These are phyloP conservation scores for Volvox reticuliferus DNA, from an alignment of 139 green algal genomes.

Conservation along the genomic window DNA sequence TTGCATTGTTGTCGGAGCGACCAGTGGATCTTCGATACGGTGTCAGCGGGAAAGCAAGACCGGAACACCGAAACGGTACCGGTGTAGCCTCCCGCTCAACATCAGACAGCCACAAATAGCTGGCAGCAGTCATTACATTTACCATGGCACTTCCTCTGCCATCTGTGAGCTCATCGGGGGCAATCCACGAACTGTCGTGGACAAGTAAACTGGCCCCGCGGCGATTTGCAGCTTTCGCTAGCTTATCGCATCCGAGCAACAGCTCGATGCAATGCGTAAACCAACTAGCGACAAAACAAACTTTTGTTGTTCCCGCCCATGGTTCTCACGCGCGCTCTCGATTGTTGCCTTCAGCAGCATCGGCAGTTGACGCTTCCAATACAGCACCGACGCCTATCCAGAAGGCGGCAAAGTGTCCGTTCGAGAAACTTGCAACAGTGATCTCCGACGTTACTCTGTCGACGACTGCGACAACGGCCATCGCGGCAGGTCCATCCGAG, in stretches of 20 bases:
- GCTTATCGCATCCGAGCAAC: neutral
- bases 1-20: no score
- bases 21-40: no score
- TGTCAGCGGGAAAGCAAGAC: neutral
- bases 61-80: constrained; percentile 9
- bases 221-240: neutral
- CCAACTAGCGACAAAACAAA: neutral
- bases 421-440: neutral
- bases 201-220: neutral
- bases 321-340: neutral
- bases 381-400: neutral
- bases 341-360: neutral
- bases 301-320: neutral
- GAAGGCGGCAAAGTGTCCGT: neutral
- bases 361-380: neutral
- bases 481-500: neutral
- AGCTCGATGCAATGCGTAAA: neutral
- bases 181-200: neutral
- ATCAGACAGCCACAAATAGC: neutral
- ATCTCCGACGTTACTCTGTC: neutral
- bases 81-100: neutral
- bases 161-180: neutral
- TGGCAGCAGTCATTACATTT: neutral
- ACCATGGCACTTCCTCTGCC: neutral
- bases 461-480: neutral